Percentiles rank a stretch among this genome's conserved stretches.
Evolutionary conservation across 495 filamentous ascomycete genomes (phyloP).

Genomic region (Glonium stellatum): DNA sequence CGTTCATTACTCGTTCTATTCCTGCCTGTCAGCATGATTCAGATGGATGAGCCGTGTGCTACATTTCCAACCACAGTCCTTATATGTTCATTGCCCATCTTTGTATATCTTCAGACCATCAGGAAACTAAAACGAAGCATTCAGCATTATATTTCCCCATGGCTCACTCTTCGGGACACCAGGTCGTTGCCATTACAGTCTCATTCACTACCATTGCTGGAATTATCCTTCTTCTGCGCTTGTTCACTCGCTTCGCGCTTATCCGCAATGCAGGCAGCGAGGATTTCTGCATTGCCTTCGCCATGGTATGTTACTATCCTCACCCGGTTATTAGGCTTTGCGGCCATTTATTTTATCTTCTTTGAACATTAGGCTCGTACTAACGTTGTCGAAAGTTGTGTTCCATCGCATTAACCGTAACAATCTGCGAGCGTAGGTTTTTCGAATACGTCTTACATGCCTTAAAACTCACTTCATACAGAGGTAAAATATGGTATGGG

Average conservation of each 20-base stretch:
- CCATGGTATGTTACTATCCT: constrained; percentile 1
- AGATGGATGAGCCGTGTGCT: not conserved
- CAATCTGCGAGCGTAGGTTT: not conserved
- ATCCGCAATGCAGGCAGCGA: constrained; percentile 14
- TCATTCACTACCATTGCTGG: constrained; percentile 7
- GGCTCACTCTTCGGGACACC: not conserved
- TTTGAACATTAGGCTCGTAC: not conserved
- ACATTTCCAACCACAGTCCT: not conserved
- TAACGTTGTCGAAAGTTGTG: not conserved
- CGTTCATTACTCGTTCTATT: not conserved
- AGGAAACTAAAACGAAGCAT: not conserved
- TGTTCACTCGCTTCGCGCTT: constrained; percentile 11
- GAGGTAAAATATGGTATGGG: constrained; percentile 21
- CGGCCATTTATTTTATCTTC: not conserved
- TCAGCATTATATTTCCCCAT: not conserved
- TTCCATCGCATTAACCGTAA: not conserved
- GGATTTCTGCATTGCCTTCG: constrained; percentile 15
- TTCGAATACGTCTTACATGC: not conserved
- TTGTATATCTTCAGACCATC: not conserved
- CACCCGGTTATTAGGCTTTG: not conserved
- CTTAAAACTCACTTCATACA: not conserved
- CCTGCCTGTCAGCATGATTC: not conserved
- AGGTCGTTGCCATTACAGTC: not conserved
- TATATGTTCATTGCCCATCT: not conserved
- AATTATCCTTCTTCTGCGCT: constrained; percentile 8